Evolutionary conservation across 495 filamentous ascomycete species (phyloP).

Genomic region (Hyaloscypha hepaticicola): DNA sequence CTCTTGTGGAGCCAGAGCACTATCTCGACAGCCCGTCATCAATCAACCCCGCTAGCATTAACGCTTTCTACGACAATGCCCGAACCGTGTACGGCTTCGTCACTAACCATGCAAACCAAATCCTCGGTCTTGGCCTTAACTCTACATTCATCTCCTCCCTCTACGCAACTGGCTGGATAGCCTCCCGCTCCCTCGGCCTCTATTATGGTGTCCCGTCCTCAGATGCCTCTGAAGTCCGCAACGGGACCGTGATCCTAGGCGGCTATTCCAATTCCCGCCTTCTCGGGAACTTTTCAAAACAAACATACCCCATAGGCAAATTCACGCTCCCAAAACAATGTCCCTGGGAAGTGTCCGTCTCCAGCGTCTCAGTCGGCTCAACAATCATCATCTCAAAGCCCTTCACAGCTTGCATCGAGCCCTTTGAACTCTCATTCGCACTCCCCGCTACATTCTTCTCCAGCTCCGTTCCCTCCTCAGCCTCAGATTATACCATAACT

Average conservation of each 20-base stretch:
- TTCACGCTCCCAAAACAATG: constrained; percentile 3
- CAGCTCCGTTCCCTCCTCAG: no score
- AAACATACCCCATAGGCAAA: constrained; percentile 6
- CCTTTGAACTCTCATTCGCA: constrained; percentile 5
- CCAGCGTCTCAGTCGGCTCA: not conserved
- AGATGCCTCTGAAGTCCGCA: not conserved
- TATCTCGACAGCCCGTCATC: not conserved
- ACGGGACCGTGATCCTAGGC: constrained; percentile 6
- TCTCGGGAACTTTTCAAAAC: not conserved
- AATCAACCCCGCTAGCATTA: not conserved
- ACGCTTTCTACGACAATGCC: not conserved
- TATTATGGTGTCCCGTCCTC: constrained; percentile 7
- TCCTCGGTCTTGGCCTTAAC: constrained; percentile 6
- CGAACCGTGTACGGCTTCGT: not conserved
- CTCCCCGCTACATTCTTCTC: not conserved
- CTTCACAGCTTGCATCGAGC: constrained; percentile 8
- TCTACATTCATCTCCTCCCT: constrained; percentile 3
- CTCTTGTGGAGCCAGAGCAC: not conserved
- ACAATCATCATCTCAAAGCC: not conserved
- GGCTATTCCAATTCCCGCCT: constrained; percentile 4
- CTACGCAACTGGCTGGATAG: not conserved
- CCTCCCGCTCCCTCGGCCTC: constrained; percentile 1
- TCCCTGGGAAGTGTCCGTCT: not conserved
- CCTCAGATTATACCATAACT: not conserved
- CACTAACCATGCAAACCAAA: not conserved